These are phyloP conservation scores for Sclerotinia minor DNA, from an alignment of 2,329 filamentous ascomycete species.

Conservation along the genomic window DNA sequence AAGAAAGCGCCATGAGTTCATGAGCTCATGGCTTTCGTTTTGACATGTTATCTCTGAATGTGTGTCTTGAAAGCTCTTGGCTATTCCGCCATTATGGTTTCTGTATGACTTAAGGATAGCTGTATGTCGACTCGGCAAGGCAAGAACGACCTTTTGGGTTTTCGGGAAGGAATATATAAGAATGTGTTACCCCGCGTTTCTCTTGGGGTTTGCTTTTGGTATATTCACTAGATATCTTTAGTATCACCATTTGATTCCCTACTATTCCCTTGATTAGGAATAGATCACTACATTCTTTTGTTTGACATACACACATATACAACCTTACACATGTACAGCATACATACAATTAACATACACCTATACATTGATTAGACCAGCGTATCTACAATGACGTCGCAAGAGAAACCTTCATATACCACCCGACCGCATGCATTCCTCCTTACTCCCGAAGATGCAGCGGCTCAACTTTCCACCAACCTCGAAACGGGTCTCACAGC, in stretches of 20 bases:
- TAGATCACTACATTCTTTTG: constrained; percentile 29
- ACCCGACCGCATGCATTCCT: constrained; percentile 56
- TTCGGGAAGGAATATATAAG: constrained; percentile 14
- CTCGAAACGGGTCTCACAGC: constrained; percentile 66
- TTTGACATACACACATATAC: neutral
- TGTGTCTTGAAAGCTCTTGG: constrained; percentile 8
- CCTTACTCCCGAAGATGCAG: constrained; percentile 62
- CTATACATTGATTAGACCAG: neutral
- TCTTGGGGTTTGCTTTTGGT: neutral
- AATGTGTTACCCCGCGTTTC: neutral
- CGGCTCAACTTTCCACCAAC: constrained; percentile 60
- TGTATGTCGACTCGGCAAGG: neutral
- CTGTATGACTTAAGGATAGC: neutral
- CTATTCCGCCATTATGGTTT: constrained; percentile 6
- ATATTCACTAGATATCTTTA: constrained; percentile 3
- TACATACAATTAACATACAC: neutral
- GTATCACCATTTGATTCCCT: constrained; percentile 32
- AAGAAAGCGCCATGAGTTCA: constrained; percentile 9
- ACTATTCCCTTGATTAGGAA: constrained; percentile 41
- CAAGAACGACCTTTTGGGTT: neutral
- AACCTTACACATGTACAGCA: neutral
- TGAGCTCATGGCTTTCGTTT: constrained; percentile 6
- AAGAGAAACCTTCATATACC: constrained; percentile 15
- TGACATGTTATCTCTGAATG: neutral
- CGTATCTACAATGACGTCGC: constrained; percentile 1